These are phyloP conservation scores for Globisporangium cystogenes DNA, from an alignment of 352 stramenopile species.

Conservation along the genomic window DNA sequence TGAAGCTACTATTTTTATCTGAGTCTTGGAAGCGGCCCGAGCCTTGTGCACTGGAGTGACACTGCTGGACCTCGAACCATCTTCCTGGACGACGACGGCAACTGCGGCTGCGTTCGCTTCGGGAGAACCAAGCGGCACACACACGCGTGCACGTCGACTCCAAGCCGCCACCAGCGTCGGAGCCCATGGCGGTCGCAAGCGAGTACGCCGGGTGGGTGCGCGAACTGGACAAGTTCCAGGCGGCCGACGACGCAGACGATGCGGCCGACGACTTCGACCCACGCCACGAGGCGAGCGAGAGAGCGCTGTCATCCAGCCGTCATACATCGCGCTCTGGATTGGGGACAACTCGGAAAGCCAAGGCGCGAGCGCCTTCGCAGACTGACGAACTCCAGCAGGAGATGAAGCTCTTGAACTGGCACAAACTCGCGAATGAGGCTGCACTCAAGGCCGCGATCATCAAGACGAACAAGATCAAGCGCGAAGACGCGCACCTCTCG, in stretches of 20 bases:
- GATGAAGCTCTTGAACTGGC: slow-evolving; percentile 93
- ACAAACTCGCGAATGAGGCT: slow-evolving; percentile 93
- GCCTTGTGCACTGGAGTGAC: too few relatives aligned
- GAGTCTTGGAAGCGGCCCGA: too few relatives aligned
- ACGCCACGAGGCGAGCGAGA: slow-evolving; percentile 11
- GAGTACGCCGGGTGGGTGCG: slow-evolving; percentile 18
- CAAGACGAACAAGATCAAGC: slow-evolving; percentile 85
- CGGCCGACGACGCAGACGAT: neutral
- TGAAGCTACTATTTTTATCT: too few relatives aligned
- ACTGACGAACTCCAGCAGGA: slow-evolving; percentile 87
- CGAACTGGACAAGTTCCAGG: slow-evolving; percentile 14
- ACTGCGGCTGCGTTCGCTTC: too few relatives aligned
- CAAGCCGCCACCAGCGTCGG: neutral
- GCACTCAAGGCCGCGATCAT: slow-evolving; percentile 89
- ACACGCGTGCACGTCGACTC: too few relatives aligned
- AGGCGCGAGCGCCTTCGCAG: slow-evolving; percentile 27
- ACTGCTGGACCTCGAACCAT: too few relatives aligned
- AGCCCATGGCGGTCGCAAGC: slow-evolving; percentile 12
- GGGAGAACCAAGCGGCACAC: too few relatives aligned
- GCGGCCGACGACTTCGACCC: slow-evolving; percentile 4
- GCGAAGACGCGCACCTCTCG: slow-evolving; percentile 54
- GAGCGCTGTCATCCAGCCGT: neutral
- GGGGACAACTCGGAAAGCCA: slow-evolving; percentile 8
- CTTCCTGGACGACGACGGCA: too few relatives aligned
- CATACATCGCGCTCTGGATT: slow-evolving; percentile 5